phyloP scores from a whole-genome alignment of 805 yeast species.

The Cyberlindnera americana region DNA sequence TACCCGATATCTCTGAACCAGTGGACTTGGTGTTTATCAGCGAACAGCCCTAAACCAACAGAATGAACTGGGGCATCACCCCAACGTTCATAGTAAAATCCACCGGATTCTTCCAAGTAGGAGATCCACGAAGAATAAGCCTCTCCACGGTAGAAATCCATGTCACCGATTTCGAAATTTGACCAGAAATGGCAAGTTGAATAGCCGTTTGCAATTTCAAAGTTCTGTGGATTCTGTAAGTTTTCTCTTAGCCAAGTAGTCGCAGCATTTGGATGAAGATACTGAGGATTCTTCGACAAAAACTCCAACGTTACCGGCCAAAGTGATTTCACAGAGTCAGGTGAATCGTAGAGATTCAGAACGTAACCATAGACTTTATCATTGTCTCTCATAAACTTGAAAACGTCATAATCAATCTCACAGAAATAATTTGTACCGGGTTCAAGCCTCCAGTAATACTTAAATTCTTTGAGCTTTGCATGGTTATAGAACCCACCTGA shows the following conservation, averaged over 20 bases:
- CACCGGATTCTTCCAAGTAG: conserved; percentile 63
- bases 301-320: conserved; percentile 71
- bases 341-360: conserved; percentile 65
- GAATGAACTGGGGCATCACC: conserved; percentile 93
- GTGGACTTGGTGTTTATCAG: conserved; percentile 64
- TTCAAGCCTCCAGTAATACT: conserved; percentile 80
- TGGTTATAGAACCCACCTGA: conserved; percentile 61
- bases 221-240: conserved; percentile 46
- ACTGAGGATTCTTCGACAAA: conserved; percentile 52
- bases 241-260: conserved; percentile 61
- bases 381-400: conserved; percentile 66
- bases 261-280: conserved; percentile 55
- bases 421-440: conserved; percentile 68
- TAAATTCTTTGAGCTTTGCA: conserved; percentile 56
- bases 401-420: conserved; percentile 71
- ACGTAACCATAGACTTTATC: conserved; percentile 72
- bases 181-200: conserved; percentile 86
- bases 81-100: conserved; percentile 89
- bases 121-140: conserved; percentile 65
- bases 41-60: conserved; percentile 67
- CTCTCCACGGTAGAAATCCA: conserved; percentile 74
- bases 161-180: conserved; percentile 79
- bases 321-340: conserved; percentile 55
- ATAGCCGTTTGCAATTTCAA: conserved; percentile 40
- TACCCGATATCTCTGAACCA: conserved; percentile 89